Evolutionary conservation across 176 grass and related monocot species (phyloP), one percentile per base, ranked within the genome.

Genomic region (Musa schizocarpa): DNA sequence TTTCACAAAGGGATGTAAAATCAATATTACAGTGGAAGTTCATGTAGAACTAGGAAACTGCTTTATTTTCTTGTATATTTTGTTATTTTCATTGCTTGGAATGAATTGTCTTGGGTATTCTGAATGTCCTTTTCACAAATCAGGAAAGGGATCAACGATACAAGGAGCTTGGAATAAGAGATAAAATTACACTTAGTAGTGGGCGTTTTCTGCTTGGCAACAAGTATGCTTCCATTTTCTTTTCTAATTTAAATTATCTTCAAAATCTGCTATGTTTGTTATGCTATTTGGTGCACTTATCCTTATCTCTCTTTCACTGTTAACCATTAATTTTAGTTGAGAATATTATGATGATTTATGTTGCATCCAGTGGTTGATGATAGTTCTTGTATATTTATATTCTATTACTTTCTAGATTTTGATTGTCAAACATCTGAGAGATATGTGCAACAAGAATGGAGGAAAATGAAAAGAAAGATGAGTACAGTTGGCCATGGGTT

Each of bases 71-170:
- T 50, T 20, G 34, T 43, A 43, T 51, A 52, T 51, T 51, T 9
- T 52, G 68, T 8, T 50, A n/a, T 27, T 20, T 13, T 69, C 66
- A 49, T 48, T 49, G 9, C 34, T 70, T 17, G n/a, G 19, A 51
- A 70, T n/a, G 19, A 19, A 70, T 69, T 10, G 19, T 13, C 1
- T 69, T 69, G 27, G 20, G 16, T 50, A 17, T 72, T 11, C 2
- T 29, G 12, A 3, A 11, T 20, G 34, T 48, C 69, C 9, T 48
- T 26, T 34, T 53, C 22, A 13, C 0, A 1, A 77, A 80, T 34
- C 95, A 99, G 95, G 95, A 99, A 92, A 99, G 86, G 79, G 95
- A 99, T 86, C 95, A 99, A 74, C 69, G 91, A n/a, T 99, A 99
- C 76, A 99, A 99, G 85, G 95, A 99, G 43, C 95, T 99, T 86